Percentiles rank a stretch among this genome's conserved stretches.
Conservation (phyloP, 2,329 filamentous ascomycete genomes). For the Arthrobotrys conoides region DNA sequence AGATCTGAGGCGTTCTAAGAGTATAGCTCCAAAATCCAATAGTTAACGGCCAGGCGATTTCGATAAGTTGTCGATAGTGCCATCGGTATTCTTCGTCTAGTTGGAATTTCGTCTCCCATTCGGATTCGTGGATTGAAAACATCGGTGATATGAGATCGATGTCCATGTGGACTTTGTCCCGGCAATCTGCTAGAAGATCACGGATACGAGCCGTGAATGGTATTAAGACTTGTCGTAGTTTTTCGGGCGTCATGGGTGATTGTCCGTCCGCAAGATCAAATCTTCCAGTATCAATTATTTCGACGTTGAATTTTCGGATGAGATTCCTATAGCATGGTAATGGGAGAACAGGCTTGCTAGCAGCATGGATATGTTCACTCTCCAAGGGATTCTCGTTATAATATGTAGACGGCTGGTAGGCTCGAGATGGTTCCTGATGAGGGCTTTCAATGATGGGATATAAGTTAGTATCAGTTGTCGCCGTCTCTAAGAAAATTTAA, state of each 20-base stretch:
- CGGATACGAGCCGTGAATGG: constrained; percentile 35
- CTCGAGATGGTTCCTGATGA: constrained; percentile 31
- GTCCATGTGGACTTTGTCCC: constrained; percentile 40
- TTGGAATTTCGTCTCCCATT: constrained; percentile 27
- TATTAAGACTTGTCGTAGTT: constrained; percentile 36
- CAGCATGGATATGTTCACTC: constrained; percentile 25
- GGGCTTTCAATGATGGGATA: not conserved
- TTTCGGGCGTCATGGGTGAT: constrained; percentile 20
- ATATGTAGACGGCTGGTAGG: constrained; percentile 35
- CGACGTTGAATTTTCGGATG: constrained; percentile 41
- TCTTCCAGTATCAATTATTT: constrained; percentile 44
- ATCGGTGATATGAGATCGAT: constrained; percentile 36
- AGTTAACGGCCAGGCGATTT: constrained; percentile 45
- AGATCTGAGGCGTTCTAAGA: constrained; percentile 13
- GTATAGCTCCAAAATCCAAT: constrained; percentile 22
- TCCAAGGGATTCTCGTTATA: constrained; percentile 35
- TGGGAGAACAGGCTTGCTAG: constrained; percentile 42
- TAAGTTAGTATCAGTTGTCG: not conserved
- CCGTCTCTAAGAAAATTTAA: not conserved
- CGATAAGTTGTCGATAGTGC: constrained; percentile 36
- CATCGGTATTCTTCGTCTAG: constrained; percentile 25
- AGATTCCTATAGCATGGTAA: constrained; percentile 38
- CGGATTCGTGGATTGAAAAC: constrained; percentile 22
- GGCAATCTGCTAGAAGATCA: constrained; percentile 15
- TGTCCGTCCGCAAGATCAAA: constrained; percentile 18